Evolutionary conservation across 2,329 filamentous ascomycete genomes (phyloP).

Genomic region (Aureobasidium sp.): DNA sequence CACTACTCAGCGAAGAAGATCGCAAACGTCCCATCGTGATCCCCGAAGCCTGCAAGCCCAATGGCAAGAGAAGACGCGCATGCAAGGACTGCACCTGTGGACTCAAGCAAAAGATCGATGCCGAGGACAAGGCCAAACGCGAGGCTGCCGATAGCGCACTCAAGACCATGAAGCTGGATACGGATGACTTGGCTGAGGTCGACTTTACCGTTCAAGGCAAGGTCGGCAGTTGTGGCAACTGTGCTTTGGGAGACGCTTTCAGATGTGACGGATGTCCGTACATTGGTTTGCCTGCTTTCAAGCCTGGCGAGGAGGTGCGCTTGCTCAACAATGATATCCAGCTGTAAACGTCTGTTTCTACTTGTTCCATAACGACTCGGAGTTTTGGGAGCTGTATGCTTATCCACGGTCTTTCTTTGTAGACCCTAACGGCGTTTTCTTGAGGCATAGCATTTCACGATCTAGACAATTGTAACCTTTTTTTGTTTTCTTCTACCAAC

Average conservation of each 20-base stretch:
- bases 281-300: constrained; percentile 89
- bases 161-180: constrained; percentile 61
- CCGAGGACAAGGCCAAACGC: constrained; percentile 70
- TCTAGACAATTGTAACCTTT: neutral
- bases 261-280: constrained; percentile 65
- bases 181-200: constrained; percentile 77
- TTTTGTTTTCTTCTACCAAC: neutral
- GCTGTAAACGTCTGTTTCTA: constrained; percentile 45
- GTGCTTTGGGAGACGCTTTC: constrained; percentile 80
- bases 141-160: constrained; percentile 56
- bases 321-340: constrained; percentile 82
- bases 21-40: constrained; percentile 68
- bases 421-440: neutral
- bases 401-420: neutral
- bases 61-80: constrained; percentile 82
- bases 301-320: constrained; percentile 89
- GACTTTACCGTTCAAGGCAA: constrained; percentile 98
- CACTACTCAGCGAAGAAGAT: constrained; percentile 78
- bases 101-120: constrained; percentile 73
- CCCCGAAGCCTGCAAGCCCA: constrained; percentile 79
- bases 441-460: neutral
- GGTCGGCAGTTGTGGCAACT: constrained; percentile 90
- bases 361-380: neutral
- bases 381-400: neutral
- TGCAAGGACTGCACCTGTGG: constrained; percentile 99